Base-by-base conservation (phyloP, 352 stramenopile genomes). In the Phytophthora fragariaefolia region DNA sequence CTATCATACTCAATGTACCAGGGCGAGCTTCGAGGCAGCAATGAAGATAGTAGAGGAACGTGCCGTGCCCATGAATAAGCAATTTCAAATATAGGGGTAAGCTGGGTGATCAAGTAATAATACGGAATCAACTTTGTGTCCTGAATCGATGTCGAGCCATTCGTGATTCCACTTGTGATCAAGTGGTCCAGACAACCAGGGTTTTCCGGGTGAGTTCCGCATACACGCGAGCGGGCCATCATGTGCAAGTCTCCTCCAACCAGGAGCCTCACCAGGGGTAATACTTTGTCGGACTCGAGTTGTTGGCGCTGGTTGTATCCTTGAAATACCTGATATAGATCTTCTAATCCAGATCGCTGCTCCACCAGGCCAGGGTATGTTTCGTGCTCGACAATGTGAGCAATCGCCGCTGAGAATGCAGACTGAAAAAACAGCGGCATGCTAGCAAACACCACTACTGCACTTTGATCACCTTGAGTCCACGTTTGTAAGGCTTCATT, bases 341-440 rank as follows among this genome's bases (percentile, higher is more conserved):
- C 62, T 6, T 73, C 34, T 2, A 88, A 57, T 7, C 77, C 77
- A 26, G 36, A 9, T 7, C 59, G 50, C 17, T 89, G 72, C 0
- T 64, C 69, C 20, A 13, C 32, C 49, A 85, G 69, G 20, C 85
- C 85, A 15, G 85, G 85, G 27, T 93, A 93, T 40, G 76, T 78
- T 55, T 93, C 85, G 7, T 84, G 71, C 48, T 93, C 85, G 17
- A 90, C 71, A 2, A 64, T 13, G 53, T 89, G 73, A 51, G 74
- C 76, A 28, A 93, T 80, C 13, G 57, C 65, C 5, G 79, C 79
- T 3, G 82, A 78, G 2, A 88, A 36, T 7, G 55, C 42, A 27
- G 80, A 88, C 63, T 93, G 85, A 46, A 91, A 93, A 53, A 91
- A 91, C 1, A 93, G 69, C 18, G 85, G 85, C 45, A 93, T 71